Conservation (phyloP, 2,329 filamentous ascomycete species). For the Nannizziopsis arthrosporioides region DNA sequence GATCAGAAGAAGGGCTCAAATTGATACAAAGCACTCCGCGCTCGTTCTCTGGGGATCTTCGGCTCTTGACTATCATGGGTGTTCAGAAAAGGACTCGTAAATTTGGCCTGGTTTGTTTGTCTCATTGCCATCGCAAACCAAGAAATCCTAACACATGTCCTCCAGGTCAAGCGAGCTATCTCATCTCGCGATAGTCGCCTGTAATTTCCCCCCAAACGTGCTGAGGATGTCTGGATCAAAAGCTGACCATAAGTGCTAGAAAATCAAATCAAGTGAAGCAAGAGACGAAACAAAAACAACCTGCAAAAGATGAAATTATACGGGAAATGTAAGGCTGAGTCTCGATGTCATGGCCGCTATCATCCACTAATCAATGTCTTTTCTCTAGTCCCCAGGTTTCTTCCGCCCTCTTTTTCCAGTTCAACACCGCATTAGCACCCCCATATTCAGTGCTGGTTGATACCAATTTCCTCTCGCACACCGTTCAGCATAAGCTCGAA, state of each 20-base stretch:
- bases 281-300: conserved; percentile 42
- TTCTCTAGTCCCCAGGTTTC: conserved; percentile 57
- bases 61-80: conserved; percentile 50
- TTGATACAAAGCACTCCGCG: background rate
- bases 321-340: conserved; percentile 51
- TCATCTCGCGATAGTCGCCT: conserved; percentile 67
- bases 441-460: conserved; percentile 73
- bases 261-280: conserved; percentile 62
- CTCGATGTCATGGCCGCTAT: background rate
- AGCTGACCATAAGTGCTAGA: conserved; percentile 14
- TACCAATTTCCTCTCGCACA: conserved; percentile 84
- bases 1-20: background rate
- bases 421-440: conserved; percentile 75
- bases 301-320: conserved; percentile 53
- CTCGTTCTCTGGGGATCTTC: background rate
- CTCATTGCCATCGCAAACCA: conserved; percentile 1
- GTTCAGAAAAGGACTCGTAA: conserved; percentile 83
- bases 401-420: conserved; percentile 74
- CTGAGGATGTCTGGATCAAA: background rate
- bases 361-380: conserved; percentile 6
- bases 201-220: conserved; percentile 15
- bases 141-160: background rate
- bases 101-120: conserved; percentile 53
- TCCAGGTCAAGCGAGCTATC: conserved; percentile 64
- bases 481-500: conserved; percentile 80